Base-by-base conservation (phyloP, 352 stramenopile genomes). In the Phytophthora lateralis region DNA sequence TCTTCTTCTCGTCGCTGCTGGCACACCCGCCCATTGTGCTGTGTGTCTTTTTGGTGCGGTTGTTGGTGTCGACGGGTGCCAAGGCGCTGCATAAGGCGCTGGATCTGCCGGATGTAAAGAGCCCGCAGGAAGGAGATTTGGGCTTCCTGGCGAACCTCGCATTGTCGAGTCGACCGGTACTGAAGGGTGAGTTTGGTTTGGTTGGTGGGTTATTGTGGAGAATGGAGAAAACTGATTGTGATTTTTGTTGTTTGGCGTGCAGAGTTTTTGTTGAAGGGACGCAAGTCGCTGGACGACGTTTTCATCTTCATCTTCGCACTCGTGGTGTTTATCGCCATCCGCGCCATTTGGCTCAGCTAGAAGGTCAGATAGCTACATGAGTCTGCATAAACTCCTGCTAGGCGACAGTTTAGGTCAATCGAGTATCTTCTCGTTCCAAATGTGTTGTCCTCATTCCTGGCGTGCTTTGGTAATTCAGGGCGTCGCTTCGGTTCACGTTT, bases 281-380 rank as follows among this genome's bases (percentile, higher is more conserved):
- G 80, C 61, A 90, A 92, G 69, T 78, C 76, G 43, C 47, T 88
- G 24, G 82, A 92, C 63, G 82, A 92, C 47, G 68, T 89, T 21
- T 89, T 89, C 45, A 71, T 92, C 50, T 92, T 92, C 55, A 68
- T 92, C 48, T 92, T 87, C 62, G 68, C 60, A 38, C 63, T 92
- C 8, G 66, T 92, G 18, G 26, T 90, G 41, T 61, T 62, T 8
- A 62, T 88, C 39, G 75, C 80, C 17, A 55, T 70, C 4, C 78
- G 80, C 27, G 72, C 69, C 18, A 72, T 85, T 55, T 86, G 75
- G 72, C 17, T 69, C 21, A 71, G 57, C 60, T 54, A 73, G 43
- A 39, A 55, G 53, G 30, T 60, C 34, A 38, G 32, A 53, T 60
- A 34, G 8, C 24, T 46, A 47, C 35, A 37, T 37, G 21, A 3